A percentile compares a stretch with the other conserved stretches of the same genome.
Evolutionary conservation across 1,284 basidiomycete species (phyloP).

Genomic region (Austroboletus niveus): DNA sequence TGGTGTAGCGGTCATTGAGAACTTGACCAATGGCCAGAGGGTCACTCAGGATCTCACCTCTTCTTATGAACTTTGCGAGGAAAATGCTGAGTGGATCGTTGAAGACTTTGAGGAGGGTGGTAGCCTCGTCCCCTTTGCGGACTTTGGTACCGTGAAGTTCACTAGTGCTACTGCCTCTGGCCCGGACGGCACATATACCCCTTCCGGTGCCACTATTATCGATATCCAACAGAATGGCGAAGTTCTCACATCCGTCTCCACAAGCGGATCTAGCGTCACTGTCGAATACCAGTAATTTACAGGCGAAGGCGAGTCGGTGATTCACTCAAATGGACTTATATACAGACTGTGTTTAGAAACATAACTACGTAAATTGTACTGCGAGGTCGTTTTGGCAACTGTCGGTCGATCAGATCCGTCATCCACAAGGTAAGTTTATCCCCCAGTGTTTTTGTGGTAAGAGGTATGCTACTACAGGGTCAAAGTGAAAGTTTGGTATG

Average conservation of each 20-base stretch:
- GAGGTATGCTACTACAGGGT: too few species aligned
- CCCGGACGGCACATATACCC: not conserved
- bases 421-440: too few species aligned
- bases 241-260: not conserved
- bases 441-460: too few species aligned
- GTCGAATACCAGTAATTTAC: not conserved
- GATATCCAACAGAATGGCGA: not conserved
- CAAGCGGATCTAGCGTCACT: not conserved
- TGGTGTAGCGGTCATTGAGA: conserved; percentile 3
- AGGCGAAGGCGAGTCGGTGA: too few species aligned
- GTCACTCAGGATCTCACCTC: conserved; percentile 7
- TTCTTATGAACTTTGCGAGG: not conserved
- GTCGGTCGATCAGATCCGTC: too few species aligned
- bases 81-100: conserved; percentile 26
- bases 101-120: conserved; percentile 16
- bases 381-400: too few species aligned
- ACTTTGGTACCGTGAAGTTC: not conserved
- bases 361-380: too few species aligned
- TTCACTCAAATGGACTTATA: too few species aligned
- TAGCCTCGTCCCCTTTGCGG: not conserved
- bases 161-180: not conserved
- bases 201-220: not conserved
- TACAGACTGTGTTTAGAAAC: too few species aligned
- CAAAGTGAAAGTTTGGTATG: too few species aligned
- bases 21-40: conserved; percentile 7